Conservation (phyloP, 306 rosid species). For the Abrus precatorius region DNA sequence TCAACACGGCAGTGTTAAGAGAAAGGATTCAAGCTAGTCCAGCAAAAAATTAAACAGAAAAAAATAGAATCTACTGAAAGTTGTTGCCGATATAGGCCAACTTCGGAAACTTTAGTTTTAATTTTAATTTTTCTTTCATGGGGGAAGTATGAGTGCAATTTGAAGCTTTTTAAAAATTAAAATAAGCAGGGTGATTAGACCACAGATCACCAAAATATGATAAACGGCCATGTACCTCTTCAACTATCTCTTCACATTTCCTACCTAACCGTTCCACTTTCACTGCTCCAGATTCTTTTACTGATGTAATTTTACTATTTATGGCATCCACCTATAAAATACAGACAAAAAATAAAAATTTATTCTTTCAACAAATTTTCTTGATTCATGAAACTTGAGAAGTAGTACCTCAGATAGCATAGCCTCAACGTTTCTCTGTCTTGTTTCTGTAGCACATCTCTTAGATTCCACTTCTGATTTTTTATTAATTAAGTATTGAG, state of each 20-base stretch:
- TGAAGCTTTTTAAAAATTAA: constrained; percentile 32
- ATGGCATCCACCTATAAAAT: constrained; percentile 68
- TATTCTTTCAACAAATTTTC: constrained; percentile 14
- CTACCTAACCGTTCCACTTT: constrained; percentile 56
- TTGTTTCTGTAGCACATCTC: constrained; percentile 67
- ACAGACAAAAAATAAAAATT: constrained; percentile 41
- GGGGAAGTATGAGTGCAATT: constrained; percentile 26
- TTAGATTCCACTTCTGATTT: constrained; percentile 71
- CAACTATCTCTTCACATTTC: constrained; percentile 62
- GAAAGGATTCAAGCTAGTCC: constrained; percentile 9
- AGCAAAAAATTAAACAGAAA: constrained; percentile 6
- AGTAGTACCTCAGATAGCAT: constrained; percentile 69
- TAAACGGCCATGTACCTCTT: constrained; percentile 61
- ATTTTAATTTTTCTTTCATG: constrained; percentile 14
- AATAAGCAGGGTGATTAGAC: background rate
- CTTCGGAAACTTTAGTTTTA: constrained; percentile 2
- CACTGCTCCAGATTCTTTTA: constrained; percentile 60
- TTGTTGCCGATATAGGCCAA: background rate
- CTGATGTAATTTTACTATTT: constrained; percentile 53
- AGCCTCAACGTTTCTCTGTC: constrained; percentile 71
- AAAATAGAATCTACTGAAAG: constrained; percentile 6
- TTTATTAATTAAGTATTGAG: constrained; percentile 54
- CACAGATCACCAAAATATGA: constrained; percentile 5
- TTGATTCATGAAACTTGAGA: constrained; percentile 10
- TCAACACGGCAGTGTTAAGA: constrained; percentile 18